Evolutionary conservation across 1,139 yeast species (phyloP), one percentile per base, ranked within the genome.

Genomic region (Debaryomycetaceae sp.): DNA sequence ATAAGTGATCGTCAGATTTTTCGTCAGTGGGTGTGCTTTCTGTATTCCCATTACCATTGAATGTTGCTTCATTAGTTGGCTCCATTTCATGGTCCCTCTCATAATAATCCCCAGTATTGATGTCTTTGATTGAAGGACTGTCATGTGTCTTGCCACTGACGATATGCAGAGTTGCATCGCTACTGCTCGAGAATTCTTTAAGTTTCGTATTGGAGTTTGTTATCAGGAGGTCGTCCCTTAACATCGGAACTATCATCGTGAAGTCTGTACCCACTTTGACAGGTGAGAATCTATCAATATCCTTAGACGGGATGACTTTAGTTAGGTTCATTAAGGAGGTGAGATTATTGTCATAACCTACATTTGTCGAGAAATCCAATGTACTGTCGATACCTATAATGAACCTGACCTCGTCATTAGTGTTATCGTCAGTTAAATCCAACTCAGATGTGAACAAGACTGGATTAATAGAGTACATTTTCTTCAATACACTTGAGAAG

Each of bases 181-280:
- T 11, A 27, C 3, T 8, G 11, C 11, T 7, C 11, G 31, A 27
- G 11, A 27, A 8, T 4, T 7, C 31, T 8, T 27, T 11, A 27
- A 8, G 11, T 27, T 11, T 27, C 11, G 8, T 27, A 27, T 4
- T 27, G 31, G 31, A 27, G 11, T 37, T 37, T 2, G 14, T 24
- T 34, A 17, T 38, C 36, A 38, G 31, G 4, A 27, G 31, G 39
- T 53, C 45, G 5, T 48, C 55, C 41, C 57, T 55, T 42, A 49
- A 47, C 5, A 54, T 49, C 5, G 75, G 75, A 23, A 67, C 48
- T 24, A 71, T 50, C 75, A 70, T 70, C 1, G 76, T 71, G 42
- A 71, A 66, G 42, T 70, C 76, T 7, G 66, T 57, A 4, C 60
- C 56, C 17, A 55, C 57, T 48, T 69, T 68, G 20, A 66, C 58